Evolutionary conservation across 306 rosid species (phyloP), one percentile per base, ranked within the genome.

Genomic region (Quercus aquifolioides): DNA sequence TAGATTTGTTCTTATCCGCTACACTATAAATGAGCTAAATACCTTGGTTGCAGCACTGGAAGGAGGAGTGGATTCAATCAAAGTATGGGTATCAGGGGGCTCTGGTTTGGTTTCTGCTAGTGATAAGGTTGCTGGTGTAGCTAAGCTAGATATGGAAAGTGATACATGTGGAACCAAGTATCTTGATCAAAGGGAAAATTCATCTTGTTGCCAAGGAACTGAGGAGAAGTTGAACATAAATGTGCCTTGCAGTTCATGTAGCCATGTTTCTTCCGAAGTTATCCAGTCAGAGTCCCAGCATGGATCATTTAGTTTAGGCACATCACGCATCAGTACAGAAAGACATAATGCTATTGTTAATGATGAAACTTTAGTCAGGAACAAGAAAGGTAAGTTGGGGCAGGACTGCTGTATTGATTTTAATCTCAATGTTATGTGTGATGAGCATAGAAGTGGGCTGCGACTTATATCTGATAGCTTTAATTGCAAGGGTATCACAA

Each of bases 11-110:
- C 91, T 94, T 43, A 80, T 85, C 71, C 96, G 95, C 30, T 84
- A 87, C 83, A 76, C 87, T 55, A 60, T 83, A 38, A 58, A 62
- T 75, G 97, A 94, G 58, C 83, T 94, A 78, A 89, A 84, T 67
- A 79, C 69, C 60, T 84, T 94, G 71, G 83, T 87, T 73, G 87
- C 83, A 81, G 97, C 94, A 43, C 86, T 94, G 74, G 92, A 90
- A 90, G 97, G 95, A 74, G 80, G 74, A 31, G 41, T 79, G 17
- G 81, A 75, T 46, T 86, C 92, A 71, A 63, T 90, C 56, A 71
- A 88, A 70, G 31, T 51, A 71, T 90, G 92, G 93, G 83, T 71
- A 70, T 82, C 84, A 41, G 70, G 69, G 75, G 80, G 69, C 73
- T 51, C 83, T 18, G 69, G 59, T 82, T 72, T 75, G 64, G 85